Base-by-base conservation (phyloP, 768 basidiomycete genomes). In the Lyophyllum decastes region DNA sequence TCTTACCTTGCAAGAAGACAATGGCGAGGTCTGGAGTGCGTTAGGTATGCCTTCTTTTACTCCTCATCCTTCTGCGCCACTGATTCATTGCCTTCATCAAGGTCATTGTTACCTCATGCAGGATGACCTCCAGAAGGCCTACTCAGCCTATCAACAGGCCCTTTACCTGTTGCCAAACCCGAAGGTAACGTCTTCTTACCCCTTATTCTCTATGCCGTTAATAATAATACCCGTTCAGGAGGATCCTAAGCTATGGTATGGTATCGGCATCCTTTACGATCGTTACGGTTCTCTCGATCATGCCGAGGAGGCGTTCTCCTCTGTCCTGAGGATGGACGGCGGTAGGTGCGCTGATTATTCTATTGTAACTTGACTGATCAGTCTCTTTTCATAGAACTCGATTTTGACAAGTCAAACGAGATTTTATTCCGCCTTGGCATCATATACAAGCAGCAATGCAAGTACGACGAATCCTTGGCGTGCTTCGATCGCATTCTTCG, bases 31-130 rank as follows among this genome's bases (percentile, higher is more conserved):
- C 56, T 98, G 96, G 96, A 94, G 93, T 67, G 94, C 95, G 0
- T 83, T 99, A 58, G 95, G 94, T 88, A 72, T 61, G 67, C 80
- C 52, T 61, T 66, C 27, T 53, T 48, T 50, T 46, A 9, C 45
- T 50, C 57, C n/a, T 58, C 59, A 33, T 54, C 54, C 61, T 57
- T 38, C 63, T 58, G 60, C 50, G 55, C 58, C 59, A 43, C 43
- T 51, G 57, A 61, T 60, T 55, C 53, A 68, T 47, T 60, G 50
- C 54, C 49, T 61, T 48, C 54, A 43, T 66, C 25, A 66, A 92
- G 94, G 95, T 30, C 95, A 98, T 66, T 98, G 96, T 73, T 95
- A 96, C 73, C 87, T 99, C 58, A 98, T 97, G 96, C 95, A 97
- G 70, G 97, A 98, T 70, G 95, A 98, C 76, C 85, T 99, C 46